Conservation (phyloP, 345 rosid species). For the Cardiospermum halicacabum region DNA sequence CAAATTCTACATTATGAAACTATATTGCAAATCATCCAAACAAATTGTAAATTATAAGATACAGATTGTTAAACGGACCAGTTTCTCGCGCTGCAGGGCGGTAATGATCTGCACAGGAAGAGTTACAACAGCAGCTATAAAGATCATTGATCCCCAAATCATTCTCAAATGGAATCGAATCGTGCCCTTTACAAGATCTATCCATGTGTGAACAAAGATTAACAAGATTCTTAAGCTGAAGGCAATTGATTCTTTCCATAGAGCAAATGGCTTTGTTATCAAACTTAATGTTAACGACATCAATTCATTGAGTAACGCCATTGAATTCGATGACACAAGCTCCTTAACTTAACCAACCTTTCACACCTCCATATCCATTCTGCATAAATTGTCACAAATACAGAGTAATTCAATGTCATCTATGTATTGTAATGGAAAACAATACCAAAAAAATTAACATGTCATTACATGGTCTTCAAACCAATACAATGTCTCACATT, state of each 20-base stretch:
- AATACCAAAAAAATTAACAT: background rate
- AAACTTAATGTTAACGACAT: constrained; percentile 25
- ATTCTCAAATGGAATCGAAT: constrained; percentile 43
- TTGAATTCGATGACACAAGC: too few relatives aligned
- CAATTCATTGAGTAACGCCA: constrained; percentile 26
- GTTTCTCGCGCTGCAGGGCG: constrained; percentile 53
- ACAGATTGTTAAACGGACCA: constrained; percentile 41
- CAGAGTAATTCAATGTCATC: background rate
- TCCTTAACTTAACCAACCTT: too few relatives aligned
- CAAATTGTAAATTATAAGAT: background rate
- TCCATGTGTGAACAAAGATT: constrained; percentile 41
- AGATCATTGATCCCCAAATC: constrained; percentile 42
- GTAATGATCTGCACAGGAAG: constrained; percentile 54
- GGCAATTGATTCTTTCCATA: constrained; percentile 33
- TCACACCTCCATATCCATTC: constrained; percentile 6
- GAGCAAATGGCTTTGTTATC: constrained; percentile 38
- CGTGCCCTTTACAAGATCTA: constrained; percentile 44
- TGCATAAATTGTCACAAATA: constrained; percentile 5
- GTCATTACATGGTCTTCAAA: background rate
- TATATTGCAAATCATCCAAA: too few relatives aligned
- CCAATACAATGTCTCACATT: background rate
- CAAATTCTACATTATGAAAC: too few relatives aligned
- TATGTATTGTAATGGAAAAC: too few relatives aligned
- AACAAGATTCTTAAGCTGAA: constrained; percentile 40
- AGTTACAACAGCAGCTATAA: constrained; percentile 41